Conservation (phyloP, 2,329 filamentous ascomycete species). For the Albifimbria verrucaria region DNA sequence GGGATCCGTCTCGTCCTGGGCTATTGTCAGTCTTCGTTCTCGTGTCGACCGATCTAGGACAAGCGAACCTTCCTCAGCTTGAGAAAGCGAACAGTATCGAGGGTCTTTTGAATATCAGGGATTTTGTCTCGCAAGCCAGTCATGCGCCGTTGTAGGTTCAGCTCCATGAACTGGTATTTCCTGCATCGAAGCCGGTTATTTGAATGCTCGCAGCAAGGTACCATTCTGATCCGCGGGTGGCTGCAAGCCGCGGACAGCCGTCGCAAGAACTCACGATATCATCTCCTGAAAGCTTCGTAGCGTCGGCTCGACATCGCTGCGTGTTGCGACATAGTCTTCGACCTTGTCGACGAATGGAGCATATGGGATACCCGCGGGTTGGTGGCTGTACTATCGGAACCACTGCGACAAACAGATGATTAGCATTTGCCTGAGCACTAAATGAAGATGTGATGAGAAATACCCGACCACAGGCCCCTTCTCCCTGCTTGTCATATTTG, state of each 20-base stretch:
- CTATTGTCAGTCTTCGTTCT: slow-evolving; percentile 16
- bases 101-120: slow-evolving; percentile 92
- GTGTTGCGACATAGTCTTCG: slow-evolving; percentile 79
- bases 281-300: slow-evolving; percentile 87
- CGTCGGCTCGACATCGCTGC: slow-evolving; percentile 75
- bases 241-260: slow-evolving; percentile 8
- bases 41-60: neutral
- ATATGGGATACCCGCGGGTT: slow-evolving; percentile 79
- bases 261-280: slow-evolving; percentile 67
- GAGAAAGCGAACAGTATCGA: slow-evolving; percentile 86
- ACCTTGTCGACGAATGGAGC: slow-evolving; percentile 86
- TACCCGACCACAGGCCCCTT: slow-evolving; percentile 34
- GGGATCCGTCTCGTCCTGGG: slow-evolving; percentile 55
- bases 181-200: slow-evolving; percentile 42
- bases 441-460: too few relatives aligned
- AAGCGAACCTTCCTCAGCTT: slow-evolving; percentile 64
- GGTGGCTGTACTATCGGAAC: slow-evolving; percentile 52
- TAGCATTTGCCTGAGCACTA: too few relatives aligned
- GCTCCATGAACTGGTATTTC: slow-evolving; percentile 99
- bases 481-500: slow-evolving; percentile 38
- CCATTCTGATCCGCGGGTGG: too few relatives aligned
- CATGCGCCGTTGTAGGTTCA: slow-evolving; percentile 82
- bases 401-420: too few relatives aligned
- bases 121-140: slow-evolving; percentile 88
- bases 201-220: neutral